Conservation (phyloP, 106 monocot genomes). For the Dendrobium catenatum region DNA sequence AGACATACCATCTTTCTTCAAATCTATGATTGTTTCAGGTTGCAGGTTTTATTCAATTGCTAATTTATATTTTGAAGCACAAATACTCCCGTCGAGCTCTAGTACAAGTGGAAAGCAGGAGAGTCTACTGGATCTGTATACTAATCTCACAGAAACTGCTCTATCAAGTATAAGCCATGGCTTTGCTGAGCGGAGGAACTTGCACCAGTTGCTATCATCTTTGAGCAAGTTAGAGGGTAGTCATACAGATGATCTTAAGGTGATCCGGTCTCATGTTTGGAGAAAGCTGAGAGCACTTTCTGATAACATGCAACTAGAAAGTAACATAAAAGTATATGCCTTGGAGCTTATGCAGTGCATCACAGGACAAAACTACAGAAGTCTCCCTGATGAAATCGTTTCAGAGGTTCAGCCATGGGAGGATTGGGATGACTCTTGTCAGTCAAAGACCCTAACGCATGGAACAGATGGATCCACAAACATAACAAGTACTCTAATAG, state of each 20-base stretch:
- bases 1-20: conserved; percentile 35
- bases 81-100: conserved; percentile 4
- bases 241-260: conserved; percentile 43
- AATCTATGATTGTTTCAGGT: conserved; percentile 66
- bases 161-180: conserved; percentile 26
- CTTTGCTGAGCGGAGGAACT: conserved; percentile 17
- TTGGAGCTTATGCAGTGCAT: conserved; percentile 82
- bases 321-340: conserved; percentile 47
- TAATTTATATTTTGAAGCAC: conserved; percentile 31
- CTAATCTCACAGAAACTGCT: conserved; percentile 19
- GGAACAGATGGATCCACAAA: conserved; percentile 22
- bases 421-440: conserved; percentile 52
- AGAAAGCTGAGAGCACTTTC: conserved; percentile 53
- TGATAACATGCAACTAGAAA: conserved; percentile 51
- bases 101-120: conserved; percentile 6
- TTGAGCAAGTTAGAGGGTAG: conserved; percentile 42
- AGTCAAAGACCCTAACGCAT: conserved; percentile 16
- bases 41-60: conserved; percentile 47
- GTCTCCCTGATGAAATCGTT: conserved; percentile 38
- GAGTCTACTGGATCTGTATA: conserved; percentile 47
- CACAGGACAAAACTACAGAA: conserved; percentile 48
- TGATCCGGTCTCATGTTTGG: conserved; percentile 62
- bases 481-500: conserved; percentile 53
- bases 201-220: conserved; percentile 60
- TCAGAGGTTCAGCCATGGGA: conserved; percentile 66